Evolutionary conservation across 78 protist species (phyloP), one percentile per base, ranked within the genome.

Genomic region (slime mould (Dictyostelium discoideum)): DNA sequence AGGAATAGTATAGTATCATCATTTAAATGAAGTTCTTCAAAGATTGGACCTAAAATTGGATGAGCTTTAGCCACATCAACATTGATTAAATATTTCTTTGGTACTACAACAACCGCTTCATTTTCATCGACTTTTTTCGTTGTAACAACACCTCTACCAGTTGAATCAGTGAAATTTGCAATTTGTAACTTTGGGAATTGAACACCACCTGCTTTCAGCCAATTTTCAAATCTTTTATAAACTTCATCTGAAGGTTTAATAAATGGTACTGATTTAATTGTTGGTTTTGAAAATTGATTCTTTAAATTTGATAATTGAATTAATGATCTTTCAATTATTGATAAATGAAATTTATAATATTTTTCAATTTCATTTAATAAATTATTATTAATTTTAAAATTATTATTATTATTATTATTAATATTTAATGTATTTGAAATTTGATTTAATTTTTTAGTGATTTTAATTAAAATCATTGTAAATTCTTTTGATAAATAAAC

Each of bases 1-100:
- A 92, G 79, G 85, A 92, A 92, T 8, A 92, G 67, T 2, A 85
- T 78, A 18, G 96, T 92, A 37, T 92, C 96, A 50, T 92, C 96
- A 37, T 92, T 85, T 2, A 84, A 60, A 57, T 80, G 84, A 20
- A 85, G 40, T 50, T 85, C 96, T 37, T 67, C 86, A 32, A 92
- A 85, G 0, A 92, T 85, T 20, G 39, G 40, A 48, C 92, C 92
- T 14, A 92, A 40, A 1, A 90, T 24, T 32, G 87, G 89, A 73
- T 90, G 87, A 18, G 32, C 20, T 40, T 77, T 46, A 7, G 95
- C 95, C 14, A 80, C 87, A 37, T 90, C 86, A 24, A 82, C 87
- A 40, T 77, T 90, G 11, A 90, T 90, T 18, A 90, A 50, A 42
- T 67, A 82, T 13, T 82, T 80, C 54, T 65, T 60, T 32, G 95